Percentiles rank a stretch among this genome's conserved stretches.
Evolutionary conservation across 257 asterid genomes (phyloP).

Genomic region (Agastache rugosa): DNA sequence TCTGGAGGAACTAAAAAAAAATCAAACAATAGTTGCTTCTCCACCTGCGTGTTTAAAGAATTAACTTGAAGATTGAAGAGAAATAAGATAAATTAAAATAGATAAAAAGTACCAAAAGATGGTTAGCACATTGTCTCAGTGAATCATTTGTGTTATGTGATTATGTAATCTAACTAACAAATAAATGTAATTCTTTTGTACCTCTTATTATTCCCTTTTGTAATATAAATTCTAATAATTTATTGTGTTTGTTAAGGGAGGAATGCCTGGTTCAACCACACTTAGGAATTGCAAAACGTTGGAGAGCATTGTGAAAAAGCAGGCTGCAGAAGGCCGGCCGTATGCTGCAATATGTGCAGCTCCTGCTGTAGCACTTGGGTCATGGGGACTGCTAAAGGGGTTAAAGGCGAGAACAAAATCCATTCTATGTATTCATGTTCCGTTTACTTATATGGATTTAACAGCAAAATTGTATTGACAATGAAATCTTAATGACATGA

Average conservation of each 20-base stretch:
- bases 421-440: background rate
- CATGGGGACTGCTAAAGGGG: conserved; percentile 94
- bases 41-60: no score
- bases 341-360: conserved; percentile 97
- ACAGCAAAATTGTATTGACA: background rate
- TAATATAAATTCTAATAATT: conserved; percentile 2
- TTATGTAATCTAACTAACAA: background rate
- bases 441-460: conserved; percentile 1
- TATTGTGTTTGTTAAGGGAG: conserved; percentile 60
- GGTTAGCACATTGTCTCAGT: background rate
- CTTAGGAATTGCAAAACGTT: conserved; percentile 75
- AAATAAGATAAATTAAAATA: no score
- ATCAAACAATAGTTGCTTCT: no score
- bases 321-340: conserved; percentile 65
- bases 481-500: conserved; percentile 19
- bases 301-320: conserved; percentile 75
- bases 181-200: background rate
- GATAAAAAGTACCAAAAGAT: no score
- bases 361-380: conserved; percentile 91
- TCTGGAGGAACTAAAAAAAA: no score
- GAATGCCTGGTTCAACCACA: conserved; percentile 85
- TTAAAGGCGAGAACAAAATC: conserved; percentile 56
- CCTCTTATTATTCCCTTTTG: background rate
- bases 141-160: background rate
- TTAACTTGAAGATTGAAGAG: no score